Conservation (phyloP, 495 filamentous ascomycete species). For the Cudoniella acicularis region DNA sequence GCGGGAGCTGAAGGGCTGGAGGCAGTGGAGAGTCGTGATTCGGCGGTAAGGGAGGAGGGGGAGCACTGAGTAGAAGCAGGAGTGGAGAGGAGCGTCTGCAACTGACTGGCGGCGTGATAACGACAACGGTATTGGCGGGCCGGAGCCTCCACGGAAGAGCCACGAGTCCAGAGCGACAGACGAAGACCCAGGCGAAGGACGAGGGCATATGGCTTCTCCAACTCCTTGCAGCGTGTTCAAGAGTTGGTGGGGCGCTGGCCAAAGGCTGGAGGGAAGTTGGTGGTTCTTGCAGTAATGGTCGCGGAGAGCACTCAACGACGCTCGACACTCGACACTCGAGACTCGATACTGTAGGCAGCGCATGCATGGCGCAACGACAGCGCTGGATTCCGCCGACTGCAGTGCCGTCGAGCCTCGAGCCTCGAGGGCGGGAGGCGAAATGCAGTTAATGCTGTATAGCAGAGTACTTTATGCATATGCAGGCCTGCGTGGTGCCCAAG, state of each 20-base stretch:
- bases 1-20: constrained; percentile 3
- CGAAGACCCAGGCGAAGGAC: not conserved
- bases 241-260: not conserved
- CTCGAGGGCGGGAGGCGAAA: not conserved
- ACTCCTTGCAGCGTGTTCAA: not conserved
- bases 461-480: not conserved
- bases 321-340: no score
- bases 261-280: not conserved
- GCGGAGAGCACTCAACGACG: no score
- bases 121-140: constrained; percentile 20
- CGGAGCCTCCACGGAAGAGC: constrained; percentile 1
- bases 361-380: not conserved
- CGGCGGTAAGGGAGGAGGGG: not conserved
- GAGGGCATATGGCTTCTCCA: not conserved
- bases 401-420: no score
- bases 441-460: no score
- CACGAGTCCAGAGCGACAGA: not conserved
- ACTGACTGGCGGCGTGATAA: not conserved
- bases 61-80: not conserved
- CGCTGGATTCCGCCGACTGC: not conserved
- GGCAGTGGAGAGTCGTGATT: not conserved
- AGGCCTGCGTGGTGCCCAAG: no score
- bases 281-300: no score
- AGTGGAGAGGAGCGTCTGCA: not conserved
- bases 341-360: no score